Evolutionary conservation across 805 yeast genomes (phyloP), one percentile per base, ranked within the genome.

Genomic region (Kodamaea nitidulidarum): DNA sequence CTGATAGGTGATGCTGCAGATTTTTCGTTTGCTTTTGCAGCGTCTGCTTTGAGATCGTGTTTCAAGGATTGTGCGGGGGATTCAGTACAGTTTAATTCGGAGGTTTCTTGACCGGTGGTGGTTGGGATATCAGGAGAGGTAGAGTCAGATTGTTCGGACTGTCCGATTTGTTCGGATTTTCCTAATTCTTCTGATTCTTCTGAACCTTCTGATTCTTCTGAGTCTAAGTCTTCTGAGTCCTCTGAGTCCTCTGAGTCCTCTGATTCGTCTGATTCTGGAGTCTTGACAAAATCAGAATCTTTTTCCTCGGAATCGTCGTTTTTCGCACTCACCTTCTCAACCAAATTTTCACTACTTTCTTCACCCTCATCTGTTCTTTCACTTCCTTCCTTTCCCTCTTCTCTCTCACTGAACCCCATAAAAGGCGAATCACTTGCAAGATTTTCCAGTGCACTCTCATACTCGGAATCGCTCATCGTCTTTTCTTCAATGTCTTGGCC

Each of bases 371-470:
- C 12, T 7, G 9, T 21, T 21, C 24, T 9, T 21, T 9, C 24
- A 7, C 9, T n/a, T 25, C 27, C 11, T n/a, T 25, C n/a, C 26
- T 30, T 16, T 42, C 22, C 15, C 11, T 32, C 14, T 11, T 43
- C 46, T 4, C 38, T 27, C 27, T 32, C 39, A 14, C 48, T 44
- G 39, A 44, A 44, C 6, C 48, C 48, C 10, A 34, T 15, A 18
- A 44, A 44, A 4, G 48, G 48, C 15, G 45, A 39, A 14, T 41
- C 48, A n/a, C n/a, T n/a, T 15, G 38, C 28, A 15, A 51, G 62
- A 39, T 44, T 58, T 41, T 62, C 67, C 12, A 61, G 54, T 3
- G 67, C 67, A 9, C 60, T 53, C 40, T 62, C 67, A 39, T 59
- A 61, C 34, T 52, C 50, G 3, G 58, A 47, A 11, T 55, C 51